These are phyloP conservation scores for Vaccinium vitisidaea DNA, from an alignment of 148 eudicot species.

Conservation along the genomic window DNA sequence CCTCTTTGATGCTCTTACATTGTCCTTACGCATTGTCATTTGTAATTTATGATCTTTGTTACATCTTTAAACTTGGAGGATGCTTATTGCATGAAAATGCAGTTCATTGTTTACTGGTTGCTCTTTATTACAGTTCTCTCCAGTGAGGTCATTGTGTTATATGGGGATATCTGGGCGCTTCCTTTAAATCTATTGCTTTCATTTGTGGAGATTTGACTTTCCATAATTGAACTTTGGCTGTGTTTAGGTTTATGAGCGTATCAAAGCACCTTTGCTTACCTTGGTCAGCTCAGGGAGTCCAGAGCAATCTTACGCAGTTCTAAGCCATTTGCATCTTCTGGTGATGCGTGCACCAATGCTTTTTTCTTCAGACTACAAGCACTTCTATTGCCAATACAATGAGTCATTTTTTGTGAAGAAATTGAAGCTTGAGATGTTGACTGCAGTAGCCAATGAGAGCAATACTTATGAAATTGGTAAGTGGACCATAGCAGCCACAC, in stretches of 20 bases:
- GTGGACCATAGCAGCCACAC: not conserved
- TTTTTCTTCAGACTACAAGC: constrained; percentile 92
- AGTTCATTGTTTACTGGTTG: not conserved
- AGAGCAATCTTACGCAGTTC: constrained; percentile 88
- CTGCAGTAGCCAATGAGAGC: constrained; percentile 92
- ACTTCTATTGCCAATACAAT: constrained; percentile 95
- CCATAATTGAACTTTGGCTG: not conserved
- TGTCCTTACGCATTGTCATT: not conserved
- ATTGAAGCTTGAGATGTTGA: constrained; percentile 98
- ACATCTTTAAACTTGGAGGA: not conserved
- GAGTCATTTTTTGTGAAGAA: constrained; percentile 97
- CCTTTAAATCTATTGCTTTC: not conserved
- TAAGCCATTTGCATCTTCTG: constrained; percentile 92
- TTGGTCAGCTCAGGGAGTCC: constrained; percentile 90
- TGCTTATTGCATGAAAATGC: not conserved
- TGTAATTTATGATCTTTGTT: not conserved
- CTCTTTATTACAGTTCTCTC: not conserved
- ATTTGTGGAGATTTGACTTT: constrained; percentile 15
- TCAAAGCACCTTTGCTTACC: constrained; percentile 95
- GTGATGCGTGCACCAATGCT: constrained; percentile 98
- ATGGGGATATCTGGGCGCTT: constrained; percentile 8
- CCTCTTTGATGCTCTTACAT: not conserved
- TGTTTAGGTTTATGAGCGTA: constrained; percentile 90
- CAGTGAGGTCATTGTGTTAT: not conserved
- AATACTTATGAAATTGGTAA: constrained; percentile 96